A percentile compares a stretch with the other conserved stretches of the same genome.
These are phyloP conservation scores for Fonsecaea nubica DNA, from an alignment of 2,329 filamentous ascomycete species.

Conservation along the genomic window DNA sequence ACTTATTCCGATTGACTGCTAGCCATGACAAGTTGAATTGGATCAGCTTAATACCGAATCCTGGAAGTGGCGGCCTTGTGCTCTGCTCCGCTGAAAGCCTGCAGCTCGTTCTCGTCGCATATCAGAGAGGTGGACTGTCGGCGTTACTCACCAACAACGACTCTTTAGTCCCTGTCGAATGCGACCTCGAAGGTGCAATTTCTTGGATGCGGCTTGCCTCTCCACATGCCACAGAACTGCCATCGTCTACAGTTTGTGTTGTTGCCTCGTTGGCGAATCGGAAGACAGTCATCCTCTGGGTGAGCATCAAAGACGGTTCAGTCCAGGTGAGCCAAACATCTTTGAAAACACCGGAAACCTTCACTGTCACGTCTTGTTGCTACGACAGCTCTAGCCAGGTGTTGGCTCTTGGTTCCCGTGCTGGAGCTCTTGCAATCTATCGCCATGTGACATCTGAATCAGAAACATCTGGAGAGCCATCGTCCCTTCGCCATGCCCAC, in stretches of 20 bases:
- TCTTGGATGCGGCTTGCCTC: conserved; percentile 29
- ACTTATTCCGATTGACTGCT: conserved; percentile 24
- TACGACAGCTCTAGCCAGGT: conserved; percentile 39
- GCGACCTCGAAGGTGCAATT: conserved; percentile 13
- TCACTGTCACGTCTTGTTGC: conserved; percentile 59
- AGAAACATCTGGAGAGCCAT: conserved; percentile 32
- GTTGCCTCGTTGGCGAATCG: conserved; percentile 25
- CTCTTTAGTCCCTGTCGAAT: conserved; percentile 1
- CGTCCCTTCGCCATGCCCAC: conserved; percentile 48
- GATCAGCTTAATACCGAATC: conserved; percentile 4
- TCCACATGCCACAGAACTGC: neutral
- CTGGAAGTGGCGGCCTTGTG: conserved; percentile 12
- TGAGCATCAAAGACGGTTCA: conserved; percentile 12
- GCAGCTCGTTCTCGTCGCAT: conserved; percentile 21
- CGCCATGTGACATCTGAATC: conserved; percentile 35
- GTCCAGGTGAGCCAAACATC: conserved; percentile 22
- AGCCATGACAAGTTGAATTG: conserved; percentile 10
- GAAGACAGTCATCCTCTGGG: conserved; percentile 24
- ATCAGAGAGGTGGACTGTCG: conserved; percentile 24
- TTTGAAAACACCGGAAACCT: conserved; percentile 51
- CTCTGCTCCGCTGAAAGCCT: conserved; percentile 12
- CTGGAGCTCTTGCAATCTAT: conserved; percentile 61
- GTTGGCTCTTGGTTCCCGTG: conserved; percentile 63
- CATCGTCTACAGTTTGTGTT: conserved; percentile 15
- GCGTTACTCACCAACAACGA: conserved; percentile 1